phyloP scores from a whole-genome alignment of 2,329 filamentous ascomycete genomes.

The Purpureocillium takamizusanense region DNA sequence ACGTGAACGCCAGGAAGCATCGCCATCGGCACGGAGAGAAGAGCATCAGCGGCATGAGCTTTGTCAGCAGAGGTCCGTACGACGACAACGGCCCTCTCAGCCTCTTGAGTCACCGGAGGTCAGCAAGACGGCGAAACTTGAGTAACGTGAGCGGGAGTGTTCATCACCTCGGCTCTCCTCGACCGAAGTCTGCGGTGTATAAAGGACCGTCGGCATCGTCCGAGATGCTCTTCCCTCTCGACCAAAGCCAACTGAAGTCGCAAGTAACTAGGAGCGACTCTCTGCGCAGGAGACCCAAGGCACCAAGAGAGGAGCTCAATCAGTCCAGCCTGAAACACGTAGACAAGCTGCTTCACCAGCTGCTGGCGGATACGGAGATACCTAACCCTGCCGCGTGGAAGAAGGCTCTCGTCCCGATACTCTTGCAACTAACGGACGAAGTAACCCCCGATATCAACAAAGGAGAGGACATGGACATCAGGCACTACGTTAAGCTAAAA shows the following conservation, averaged over 20 bases:
- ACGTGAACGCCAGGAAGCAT: slow-evolving; percentile 67
- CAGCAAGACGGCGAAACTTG: slow-evolving; percentile 67
- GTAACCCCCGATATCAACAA: slow-evolving; percentile 85
- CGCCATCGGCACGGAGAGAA: slow-evolving; percentile 67
- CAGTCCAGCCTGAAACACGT: slow-evolving; percentile 83
- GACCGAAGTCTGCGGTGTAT: slow-evolving; percentile 49
- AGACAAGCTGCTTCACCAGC: slow-evolving; percentile 71
- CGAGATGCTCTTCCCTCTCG: slow-evolving; percentile 39
- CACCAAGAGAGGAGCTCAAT: slow-evolving; percentile 76
- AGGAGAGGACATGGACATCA: slow-evolving; percentile 92
- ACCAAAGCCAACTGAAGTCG: slow-evolving; percentile 34
- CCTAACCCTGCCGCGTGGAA: slow-evolving; percentile 74
- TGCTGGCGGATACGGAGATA: slow-evolving; percentile 69
- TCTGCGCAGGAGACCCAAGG: slow-evolving; percentile 59
- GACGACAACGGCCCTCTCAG: slow-evolving; percentile 54
- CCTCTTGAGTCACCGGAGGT: slow-evolving; percentile 50
- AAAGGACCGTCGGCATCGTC: slow-evolving; percentile 45
- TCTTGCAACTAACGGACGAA: slow-evolving; percentile 85
- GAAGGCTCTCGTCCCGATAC: slow-evolving; percentile 78
- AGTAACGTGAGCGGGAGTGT: slow-evolving; percentile 69
- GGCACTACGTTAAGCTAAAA: slow-evolving; percentile 95
- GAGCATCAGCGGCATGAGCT: slow-evolving; percentile 61
- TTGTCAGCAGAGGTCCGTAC: slow-evolving; percentile 53
- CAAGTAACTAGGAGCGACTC: slow-evolving; percentile 70
- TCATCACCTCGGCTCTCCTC: slow-evolving; percentile 64